Evolutionary conservation across 2,329 filamentous ascomycete genomes (phyloP).

Genomic region (Rhinocladiella mackenziei): DNA sequence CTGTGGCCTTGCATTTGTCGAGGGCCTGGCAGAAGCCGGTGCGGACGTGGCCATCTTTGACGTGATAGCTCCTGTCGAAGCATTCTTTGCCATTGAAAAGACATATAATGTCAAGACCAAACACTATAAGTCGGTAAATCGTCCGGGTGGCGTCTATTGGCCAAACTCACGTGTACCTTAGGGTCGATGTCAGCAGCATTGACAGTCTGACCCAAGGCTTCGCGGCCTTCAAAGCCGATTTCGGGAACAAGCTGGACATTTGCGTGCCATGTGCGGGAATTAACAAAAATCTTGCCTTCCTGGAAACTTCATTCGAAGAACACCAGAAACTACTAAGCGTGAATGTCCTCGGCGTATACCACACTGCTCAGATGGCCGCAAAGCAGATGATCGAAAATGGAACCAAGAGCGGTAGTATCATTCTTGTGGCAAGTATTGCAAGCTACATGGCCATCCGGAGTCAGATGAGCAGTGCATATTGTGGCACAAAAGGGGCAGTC

Average conservation of each 20-base stretch:
- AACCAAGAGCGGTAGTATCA: slow-evolving; percentile 50
- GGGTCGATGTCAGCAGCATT: slow-evolving; percentile 41
- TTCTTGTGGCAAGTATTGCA: slow-evolving; percentile 53
- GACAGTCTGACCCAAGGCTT: slow-evolving; percentile 35
- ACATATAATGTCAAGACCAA: slow-evolving; percentile 42
- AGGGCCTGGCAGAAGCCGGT: slow-evolving; percentile 45
- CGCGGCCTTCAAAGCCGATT: slow-evolving; percentile 35
- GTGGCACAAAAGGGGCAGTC: slow-evolving; percentile 48
- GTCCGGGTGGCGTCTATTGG: background rate
- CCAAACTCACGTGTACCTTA: slow-evolving; percentile 11
- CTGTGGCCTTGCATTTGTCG: slow-evolving; percentile 45
- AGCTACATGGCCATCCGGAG: slow-evolving; percentile 50
- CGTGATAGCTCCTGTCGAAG: slow-evolving; percentile 39
- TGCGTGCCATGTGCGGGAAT: slow-evolving; percentile 47
- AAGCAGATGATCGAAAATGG: slow-evolving; percentile 51
- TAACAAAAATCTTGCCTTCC: slow-evolving; percentile 43
- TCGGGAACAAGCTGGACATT: slow-evolving; percentile 41
- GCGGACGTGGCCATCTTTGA: slow-evolving; percentile 48
- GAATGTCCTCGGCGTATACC: slow-evolving; percentile 46
- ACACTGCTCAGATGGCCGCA: slow-evolving; percentile 48
- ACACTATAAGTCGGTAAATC: slow-evolving; percentile 36
- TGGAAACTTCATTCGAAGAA: slow-evolving; percentile 44
- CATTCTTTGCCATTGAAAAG: slow-evolving; percentile 41
- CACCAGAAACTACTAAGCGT: slow-evolving; percentile 42
- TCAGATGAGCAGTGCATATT: slow-evolving; percentile 48